A percentile compares a stretch with the other conserved stretches of the same genome.
These are phyloP conservation scores for Potentilla sterilis DNA, from an alignment of 306 rosid genomes.

Conservation along the genomic window DNA sequence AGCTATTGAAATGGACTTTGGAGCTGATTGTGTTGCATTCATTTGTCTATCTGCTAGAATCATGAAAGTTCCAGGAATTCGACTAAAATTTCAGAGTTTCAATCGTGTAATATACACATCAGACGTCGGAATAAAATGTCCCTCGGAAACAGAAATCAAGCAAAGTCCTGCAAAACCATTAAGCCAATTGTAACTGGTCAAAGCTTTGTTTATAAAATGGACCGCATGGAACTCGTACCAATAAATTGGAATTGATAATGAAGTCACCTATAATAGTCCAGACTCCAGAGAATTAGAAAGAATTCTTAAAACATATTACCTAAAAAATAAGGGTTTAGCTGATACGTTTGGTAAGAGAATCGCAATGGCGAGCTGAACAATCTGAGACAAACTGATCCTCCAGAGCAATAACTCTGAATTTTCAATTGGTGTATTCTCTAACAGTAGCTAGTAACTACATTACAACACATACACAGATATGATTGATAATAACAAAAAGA, in stretches of 20 bases:
- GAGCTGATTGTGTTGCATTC: background rate
- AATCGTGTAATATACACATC: background rate
- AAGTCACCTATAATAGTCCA: background rate
- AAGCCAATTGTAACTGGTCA: background rate
- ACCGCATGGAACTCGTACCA: background rate
- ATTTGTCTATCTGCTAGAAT: background rate
- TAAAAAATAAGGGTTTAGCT: background rate
- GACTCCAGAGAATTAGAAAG: background rate
- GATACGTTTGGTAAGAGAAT: background rate
- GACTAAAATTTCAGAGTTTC: background rate
- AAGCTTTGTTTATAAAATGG: background rate
- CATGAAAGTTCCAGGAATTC: background rate
- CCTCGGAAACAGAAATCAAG: background rate
- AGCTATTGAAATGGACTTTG: background rate
- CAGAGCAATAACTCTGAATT: background rate
- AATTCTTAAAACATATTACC: background rate
- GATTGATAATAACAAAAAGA: background rate
- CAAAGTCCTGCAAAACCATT: background rate
- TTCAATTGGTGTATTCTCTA: background rate
- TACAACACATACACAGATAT: background rate
- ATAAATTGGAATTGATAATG: background rate
- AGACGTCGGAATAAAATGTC: background rate
- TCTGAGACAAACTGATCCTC: background rate
- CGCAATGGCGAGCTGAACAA: background rate
- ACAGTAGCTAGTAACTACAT: background rate